phyloP scores from a whole-genome alignment of 2,329 filamentous ascomycete species.

The Aspergillus tamarii region DNA sequence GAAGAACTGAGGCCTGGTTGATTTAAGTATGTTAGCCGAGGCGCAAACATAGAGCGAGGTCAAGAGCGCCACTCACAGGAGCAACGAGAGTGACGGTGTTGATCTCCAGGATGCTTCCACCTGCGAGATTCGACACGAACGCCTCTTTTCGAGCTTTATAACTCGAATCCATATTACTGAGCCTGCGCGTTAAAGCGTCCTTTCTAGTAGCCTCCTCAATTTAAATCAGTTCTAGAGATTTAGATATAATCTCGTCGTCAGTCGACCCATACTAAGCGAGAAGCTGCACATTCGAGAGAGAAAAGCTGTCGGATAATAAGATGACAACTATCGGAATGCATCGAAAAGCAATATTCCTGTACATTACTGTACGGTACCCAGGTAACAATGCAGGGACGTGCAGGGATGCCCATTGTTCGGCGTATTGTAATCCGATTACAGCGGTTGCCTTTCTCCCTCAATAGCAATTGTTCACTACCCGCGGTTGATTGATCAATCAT shows the following conservation, averaged over 20 bases:
- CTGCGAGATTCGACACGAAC: slow-evolving; percentile 89
- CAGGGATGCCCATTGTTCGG: not conserved
- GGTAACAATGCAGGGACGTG: not conserved
- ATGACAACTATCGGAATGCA: not conserved
- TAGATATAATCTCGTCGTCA: not conserved
- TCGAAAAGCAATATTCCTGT: not conserved
- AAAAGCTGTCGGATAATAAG: not conserved
- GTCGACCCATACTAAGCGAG: not conserved
- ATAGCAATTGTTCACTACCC: not conserved
- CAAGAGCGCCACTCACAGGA: slow-evolving; percentile 62
- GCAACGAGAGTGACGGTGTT: slow-evolving; percentile 83
- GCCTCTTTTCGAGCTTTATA: slow-evolving; percentile 95
- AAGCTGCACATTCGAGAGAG: too few relatives aligned
- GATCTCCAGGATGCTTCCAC: slow-evolving; percentile 82
- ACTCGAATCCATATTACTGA: slow-evolving; percentile 47
- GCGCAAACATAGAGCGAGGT: not conserved
- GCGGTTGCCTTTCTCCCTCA: not conserved
- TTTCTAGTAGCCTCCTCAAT: not conserved
- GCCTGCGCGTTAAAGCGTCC: not conserved
- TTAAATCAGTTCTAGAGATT: not conserved
- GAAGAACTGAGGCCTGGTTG: slow-evolving; percentile 73
- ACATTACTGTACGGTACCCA: not conserved
- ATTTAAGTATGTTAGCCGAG: not conserved
- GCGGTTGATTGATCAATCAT: not conserved
- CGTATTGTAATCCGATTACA: slow-evolving; percentile 4